Evolutionary conservation across 345 rosid species (phyloP).

Genomic region (Eutrema yunnanense): DNA sequence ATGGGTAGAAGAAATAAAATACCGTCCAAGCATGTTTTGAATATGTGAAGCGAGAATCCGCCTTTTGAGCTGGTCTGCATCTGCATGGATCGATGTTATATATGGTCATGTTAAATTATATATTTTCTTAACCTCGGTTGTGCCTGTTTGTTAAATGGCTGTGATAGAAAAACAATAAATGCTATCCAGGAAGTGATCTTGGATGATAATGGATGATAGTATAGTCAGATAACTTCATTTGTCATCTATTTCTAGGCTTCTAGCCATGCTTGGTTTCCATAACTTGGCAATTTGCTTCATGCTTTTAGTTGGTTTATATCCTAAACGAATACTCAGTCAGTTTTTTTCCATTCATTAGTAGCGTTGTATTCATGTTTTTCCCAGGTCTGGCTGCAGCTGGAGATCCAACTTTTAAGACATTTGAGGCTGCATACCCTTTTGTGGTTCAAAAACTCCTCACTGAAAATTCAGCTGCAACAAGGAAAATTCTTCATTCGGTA

Average conservation of each 20-base stretch:
- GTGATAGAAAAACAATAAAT: not conserved
- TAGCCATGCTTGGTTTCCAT: constrained; percentile 2
- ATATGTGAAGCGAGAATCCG: not conserved
- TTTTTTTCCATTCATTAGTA: not conserved
- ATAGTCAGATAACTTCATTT: not conserved
- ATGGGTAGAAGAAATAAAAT: not conserved
- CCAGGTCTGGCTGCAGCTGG: constrained; percentile 84
- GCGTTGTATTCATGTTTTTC: constrained; percentile 13
- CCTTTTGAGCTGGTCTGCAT: constrained; percentile 10
- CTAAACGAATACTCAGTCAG: not conserved
- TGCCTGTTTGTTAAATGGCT: not conserved
- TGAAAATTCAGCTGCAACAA: constrained; percentile 62
- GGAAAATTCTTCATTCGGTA: constrained; percentile 84
- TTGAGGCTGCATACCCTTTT: constrained; percentile 90
- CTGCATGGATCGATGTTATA: not conserved
- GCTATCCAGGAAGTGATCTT: not conserved
- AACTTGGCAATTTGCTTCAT: not conserved
- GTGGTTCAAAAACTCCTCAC: constrained; percentile 82
- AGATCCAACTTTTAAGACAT: constrained; percentile 82
- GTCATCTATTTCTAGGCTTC: not conserved
- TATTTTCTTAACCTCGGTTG: not conserved
- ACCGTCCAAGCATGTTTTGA: not conserved
- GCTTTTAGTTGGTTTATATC: not conserved
- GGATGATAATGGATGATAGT: not conserved
- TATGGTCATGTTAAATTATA: not conserved